These are phyloP conservation scores for Avena insularis DNA, from an alignment of 176 grass and related monocot genomes.

Conservation along the genomic window DNA sequence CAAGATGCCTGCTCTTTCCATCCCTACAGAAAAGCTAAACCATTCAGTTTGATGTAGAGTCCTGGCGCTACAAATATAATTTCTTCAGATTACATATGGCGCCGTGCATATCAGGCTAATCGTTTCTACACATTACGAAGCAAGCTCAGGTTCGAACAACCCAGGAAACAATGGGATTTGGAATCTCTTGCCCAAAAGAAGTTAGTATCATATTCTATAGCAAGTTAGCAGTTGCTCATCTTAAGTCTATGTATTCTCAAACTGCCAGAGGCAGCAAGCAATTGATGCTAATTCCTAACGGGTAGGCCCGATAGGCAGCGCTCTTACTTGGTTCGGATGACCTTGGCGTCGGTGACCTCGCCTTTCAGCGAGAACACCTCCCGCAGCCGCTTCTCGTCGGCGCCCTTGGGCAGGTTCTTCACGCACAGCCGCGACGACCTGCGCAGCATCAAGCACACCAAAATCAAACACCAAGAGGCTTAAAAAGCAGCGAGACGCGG, in stretches of 20 bases:
- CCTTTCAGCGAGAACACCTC: constrained; percentile 92
- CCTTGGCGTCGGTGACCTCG: constrained; percentile 88
- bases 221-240: no score
- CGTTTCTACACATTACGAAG: not conserved
- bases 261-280: no score
- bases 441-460: not conserved
- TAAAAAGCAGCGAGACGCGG: not conserved
- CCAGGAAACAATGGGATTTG: not conserved
- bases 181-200: not conserved
- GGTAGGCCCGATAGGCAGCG: not conserved
- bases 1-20: constrained; percentile 96
- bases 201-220: no score
- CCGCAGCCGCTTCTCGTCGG: constrained; percentile 79
- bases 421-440: constrained; percentile 87
- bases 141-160: not conserved
- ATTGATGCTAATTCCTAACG: not conserved
- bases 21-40: constrained; percentile 56
- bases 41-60: not conserved
- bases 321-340: constrained; percentile 83
- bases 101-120: not conserved
- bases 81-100: not conserved
- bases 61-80: not conserved
- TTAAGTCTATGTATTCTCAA: no score
- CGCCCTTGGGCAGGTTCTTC: constrained; percentile 93
- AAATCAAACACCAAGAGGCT: not conserved